phyloP scores from a whole-genome alignment of 1,139 yeast genomes.

The Yamadazyma mexicana region DNA sequence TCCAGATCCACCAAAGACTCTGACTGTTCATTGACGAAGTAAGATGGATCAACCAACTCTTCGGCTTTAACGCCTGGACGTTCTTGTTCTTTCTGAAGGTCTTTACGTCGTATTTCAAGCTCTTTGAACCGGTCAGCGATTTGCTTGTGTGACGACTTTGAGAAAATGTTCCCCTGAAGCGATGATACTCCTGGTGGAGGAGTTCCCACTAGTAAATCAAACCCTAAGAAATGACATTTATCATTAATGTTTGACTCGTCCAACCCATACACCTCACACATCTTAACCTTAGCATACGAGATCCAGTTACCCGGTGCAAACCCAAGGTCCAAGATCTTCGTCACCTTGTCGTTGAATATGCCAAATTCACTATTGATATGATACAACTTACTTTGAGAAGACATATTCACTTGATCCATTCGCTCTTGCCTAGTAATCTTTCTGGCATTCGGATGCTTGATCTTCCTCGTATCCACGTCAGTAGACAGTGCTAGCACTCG shows the following conservation, averaged over 20 bases:
- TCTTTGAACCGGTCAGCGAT: slow-evolving; percentile 58
- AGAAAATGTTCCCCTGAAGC: slow-evolving; percentile 83
- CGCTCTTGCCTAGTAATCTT: slow-evolving; percentile 24
- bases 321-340: slow-evolving; percentile 52
- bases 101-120: slow-evolving; percentile 13
- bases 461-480: neutral
- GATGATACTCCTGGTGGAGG: slow-evolving; percentile 82
- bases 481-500: slow-evolving; percentile 3
- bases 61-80: neutral
- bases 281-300: slow-evolving; percentile 56
- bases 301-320: slow-evolving; percentile 98
- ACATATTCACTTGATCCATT: slow-evolving; percentile 24
- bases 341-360: slow-evolving; percentile 26
- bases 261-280: slow-evolving; percentile 29
- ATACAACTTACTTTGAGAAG: slow-evolving; percentile 26
- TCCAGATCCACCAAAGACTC: slow-evolving; percentile 21
- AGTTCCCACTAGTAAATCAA: slow-evolving; percentile 73
- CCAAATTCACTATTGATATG: slow-evolving; percentile 29
- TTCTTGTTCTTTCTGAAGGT: no score
- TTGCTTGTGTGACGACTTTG: slow-evolving; percentile 61
- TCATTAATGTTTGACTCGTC: slow-evolving; percentile 51
- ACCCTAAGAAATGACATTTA: slow-evolving; percentile 74
- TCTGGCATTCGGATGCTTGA: slow-evolving; percentile 3
- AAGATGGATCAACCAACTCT: slow-evolving; percentile 15
- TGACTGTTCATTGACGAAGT: slow-evolving; percentile 28